phyloP scores from a whole-genome alignment of 2,329 filamentous ascomycete species.

The Xylariaceae sp. region DNA sequence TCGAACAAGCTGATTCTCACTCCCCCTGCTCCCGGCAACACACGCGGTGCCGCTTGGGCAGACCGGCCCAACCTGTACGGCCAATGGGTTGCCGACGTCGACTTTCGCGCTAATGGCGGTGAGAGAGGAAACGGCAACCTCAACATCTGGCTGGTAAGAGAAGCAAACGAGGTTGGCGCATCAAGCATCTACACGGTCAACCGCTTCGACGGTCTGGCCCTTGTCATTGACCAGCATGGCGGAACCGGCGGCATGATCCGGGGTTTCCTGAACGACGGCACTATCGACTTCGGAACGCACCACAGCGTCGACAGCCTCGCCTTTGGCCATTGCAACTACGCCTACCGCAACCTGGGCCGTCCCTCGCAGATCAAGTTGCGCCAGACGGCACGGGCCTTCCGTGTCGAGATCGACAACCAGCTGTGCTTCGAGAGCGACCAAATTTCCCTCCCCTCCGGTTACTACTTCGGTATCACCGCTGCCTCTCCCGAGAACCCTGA shows the following conservation, averaged over 20 bases:
- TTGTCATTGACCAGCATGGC: constrained; percentile 81
- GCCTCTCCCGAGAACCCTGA: constrained; percentile 87
- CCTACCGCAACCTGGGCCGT: constrained; percentile 85
- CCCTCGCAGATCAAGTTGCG: constrained; percentile 72
- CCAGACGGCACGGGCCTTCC: constrained; percentile 60
- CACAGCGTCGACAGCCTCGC: constrained; percentile 76
- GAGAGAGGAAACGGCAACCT: constrained; percentile 84
- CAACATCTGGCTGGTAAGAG: constrained; percentile 83
- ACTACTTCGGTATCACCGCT: constrained; percentile 82
- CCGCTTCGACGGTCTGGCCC: constrained; percentile 82
- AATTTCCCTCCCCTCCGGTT: constrained; percentile 71
- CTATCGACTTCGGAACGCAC: constrained; percentile 69
- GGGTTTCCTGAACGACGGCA: constrained; percentile 91
- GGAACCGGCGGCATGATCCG: constrained; percentile 74
- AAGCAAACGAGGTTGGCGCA: constrained; percentile 62
- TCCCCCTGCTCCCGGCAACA: constrained; percentile 78
- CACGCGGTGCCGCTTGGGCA: constrained; percentile 78
- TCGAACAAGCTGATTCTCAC: constrained; percentile 92
- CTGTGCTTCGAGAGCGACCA: constrained; percentile 80
- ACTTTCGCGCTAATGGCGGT: constrained; percentile 81
- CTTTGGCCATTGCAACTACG: constrained; percentile 87
- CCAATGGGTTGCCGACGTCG: constrained; percentile 78
- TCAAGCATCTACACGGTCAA: constrained; percentile 79
- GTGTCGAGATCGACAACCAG: constrained; percentile 73
- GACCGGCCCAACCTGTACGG: constrained; percentile 55